Evolutionary conservation across 371 early-diverging fungal species (phyloP), one percentile per base, ranked within the genome.

Genomic region (Thermomucor indicae-seudaticae): DNA sequence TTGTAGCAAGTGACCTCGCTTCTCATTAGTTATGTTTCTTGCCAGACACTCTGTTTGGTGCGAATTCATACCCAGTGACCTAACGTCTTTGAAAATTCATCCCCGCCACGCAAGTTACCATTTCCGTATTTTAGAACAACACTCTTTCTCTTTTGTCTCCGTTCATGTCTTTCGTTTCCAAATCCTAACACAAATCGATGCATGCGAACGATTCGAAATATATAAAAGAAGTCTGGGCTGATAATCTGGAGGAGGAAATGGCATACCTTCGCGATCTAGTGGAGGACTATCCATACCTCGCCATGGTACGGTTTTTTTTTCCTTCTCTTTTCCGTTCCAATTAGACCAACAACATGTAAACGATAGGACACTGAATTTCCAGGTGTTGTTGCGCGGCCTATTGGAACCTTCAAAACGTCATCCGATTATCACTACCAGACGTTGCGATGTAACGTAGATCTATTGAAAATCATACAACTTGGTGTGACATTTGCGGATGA

Each of bases 291-390:
- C 93, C 92, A 28, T 98, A 95, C 74, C 79, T 99, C 23, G 84
- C 99, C 20, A 99, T 99, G 99, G 97, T 92, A 75, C 25, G 48
- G 25, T 16, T 47, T 12, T 28, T 19, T 30, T 24, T 46, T 16
- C 11, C 24, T 22, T 23, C 30, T 38, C 29, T 8, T 34, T 37
- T 19, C n/a, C n/a, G n/a, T n/a, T n/a, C n/a, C n/a, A n/a, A n/a
- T n/a, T n/a, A n/a, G n/a, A n/a, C n/a, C n/a, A n/a, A n/a, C n/a
- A 43, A 16, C 43, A 1, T 2, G 22, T 22, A 42, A 29, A 31
- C 30, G n/a, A 2, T 52, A 91, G 93, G 97, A 99, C 73, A 99
- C 99, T 6, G 99, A 99, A 72, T 99, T 99, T 62, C 99, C 99
- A 38, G 99, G 99, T 37, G 97, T 99, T 4, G 98, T 99, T 17